Conservation (phyloP, 345 rosid species). For the Triadica sebifera region DNA sequence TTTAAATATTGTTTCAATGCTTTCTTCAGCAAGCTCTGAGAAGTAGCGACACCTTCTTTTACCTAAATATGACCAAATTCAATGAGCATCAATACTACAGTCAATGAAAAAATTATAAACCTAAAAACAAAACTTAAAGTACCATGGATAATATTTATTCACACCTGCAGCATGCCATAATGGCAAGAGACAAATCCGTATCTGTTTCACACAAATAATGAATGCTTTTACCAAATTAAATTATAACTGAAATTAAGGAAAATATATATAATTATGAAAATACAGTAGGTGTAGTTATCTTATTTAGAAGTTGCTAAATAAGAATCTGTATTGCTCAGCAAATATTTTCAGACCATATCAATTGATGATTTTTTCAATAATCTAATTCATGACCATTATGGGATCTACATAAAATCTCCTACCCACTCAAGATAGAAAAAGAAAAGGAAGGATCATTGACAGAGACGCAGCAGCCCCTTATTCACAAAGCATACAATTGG, state of each 20-base stretch:
- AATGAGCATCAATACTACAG: constrained; percentile 1
- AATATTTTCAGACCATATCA: background rate
- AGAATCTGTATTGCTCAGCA: background rate
- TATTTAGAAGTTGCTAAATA: background rate
- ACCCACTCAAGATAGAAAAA: background rate
- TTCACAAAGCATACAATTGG: background rate
- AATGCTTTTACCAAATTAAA: constrained; percentile 19
- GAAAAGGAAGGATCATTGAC: background rate
- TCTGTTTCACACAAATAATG: constrained; percentile 40
- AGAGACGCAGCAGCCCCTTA: background rate
- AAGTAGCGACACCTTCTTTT: constrained; percentile 49
- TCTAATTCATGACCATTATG: no score
- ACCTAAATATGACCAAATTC: constrained; percentile 33
- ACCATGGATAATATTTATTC: background rate
- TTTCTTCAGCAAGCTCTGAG: constrained; percentile 48
- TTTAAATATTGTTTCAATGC: constrained; percentile 43
- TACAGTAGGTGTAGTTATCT: background rate
- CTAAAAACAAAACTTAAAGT: background rate
- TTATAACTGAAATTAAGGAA: background rate
- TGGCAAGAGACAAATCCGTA: constrained; percentile 60
- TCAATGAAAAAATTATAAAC: background rate
- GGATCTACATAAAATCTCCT: no score
- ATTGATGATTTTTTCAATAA: background rate
- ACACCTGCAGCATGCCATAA: constrained; percentile 71
- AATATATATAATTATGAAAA: background rate